Percentiles rank a stretch among this genome's conserved stretches.
phyloP scores from a whole-genome alignment of 345 rosid species.

The Viola odorata region DNA sequence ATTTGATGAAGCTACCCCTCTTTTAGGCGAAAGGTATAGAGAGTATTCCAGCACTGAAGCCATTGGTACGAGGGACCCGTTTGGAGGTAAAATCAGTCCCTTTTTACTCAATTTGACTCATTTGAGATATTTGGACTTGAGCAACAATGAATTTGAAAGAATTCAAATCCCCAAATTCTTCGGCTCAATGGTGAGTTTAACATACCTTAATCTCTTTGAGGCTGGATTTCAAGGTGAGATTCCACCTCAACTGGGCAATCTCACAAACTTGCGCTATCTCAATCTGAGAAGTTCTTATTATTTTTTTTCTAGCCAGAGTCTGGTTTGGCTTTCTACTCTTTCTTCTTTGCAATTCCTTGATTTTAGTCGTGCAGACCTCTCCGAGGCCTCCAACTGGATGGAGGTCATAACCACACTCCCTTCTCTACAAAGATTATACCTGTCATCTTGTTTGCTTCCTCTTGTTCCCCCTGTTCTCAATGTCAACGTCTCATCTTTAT shows the following conservation, averaged over 20 bases:
- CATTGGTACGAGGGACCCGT: background rate
- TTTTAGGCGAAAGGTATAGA: too few species aligned
- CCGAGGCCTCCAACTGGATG: background rate
- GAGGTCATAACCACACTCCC: background rate
- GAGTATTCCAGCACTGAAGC: too few species aligned
- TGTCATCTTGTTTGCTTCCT: background rate
- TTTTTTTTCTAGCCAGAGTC: background rate
- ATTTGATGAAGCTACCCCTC: too few species aligned
- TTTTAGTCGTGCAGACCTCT: background rate
- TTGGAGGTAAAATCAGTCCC: conserved; percentile 6
- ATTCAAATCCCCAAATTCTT: background rate
- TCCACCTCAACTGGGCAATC: background rate
- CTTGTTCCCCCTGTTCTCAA: background rate
- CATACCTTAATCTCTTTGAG: background rate
- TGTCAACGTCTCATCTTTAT: background rate
- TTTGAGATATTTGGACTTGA: conserved; percentile 5
- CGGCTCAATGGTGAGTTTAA: background rate
- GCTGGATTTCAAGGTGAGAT: background rate
- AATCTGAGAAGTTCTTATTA: background rate
- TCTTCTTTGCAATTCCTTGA: background rate
- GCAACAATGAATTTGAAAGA: background rate
- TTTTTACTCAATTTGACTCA: conserved; percentile 11
- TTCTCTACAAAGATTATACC: background rate
- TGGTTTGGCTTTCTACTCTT: background rate
- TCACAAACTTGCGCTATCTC: background rate